Evolutionary conservation across 108 stramenopile species (phyloP), one percentile per base, ranked within the genome.

Genomic region (Skeletonema grethae): DNA sequence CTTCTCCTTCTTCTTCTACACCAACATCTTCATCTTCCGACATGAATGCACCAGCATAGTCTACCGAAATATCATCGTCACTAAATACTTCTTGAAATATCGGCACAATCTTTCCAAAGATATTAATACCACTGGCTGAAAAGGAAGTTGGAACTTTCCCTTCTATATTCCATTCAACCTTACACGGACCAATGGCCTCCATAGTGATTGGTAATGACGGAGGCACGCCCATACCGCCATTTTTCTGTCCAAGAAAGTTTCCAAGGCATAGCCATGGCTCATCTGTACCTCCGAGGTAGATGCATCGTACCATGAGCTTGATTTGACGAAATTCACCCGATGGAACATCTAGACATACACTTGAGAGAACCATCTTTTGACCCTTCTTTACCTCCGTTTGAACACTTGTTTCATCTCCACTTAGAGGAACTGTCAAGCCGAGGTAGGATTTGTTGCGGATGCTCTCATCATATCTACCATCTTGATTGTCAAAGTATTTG

Each of bases 401-500:
- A 38, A 38, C 36, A 38, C 9, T 38, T 11, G 0, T 10, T 38
- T 38, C 36, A 38, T 38, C 36, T 38, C 36, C 36, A 38, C 36
- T 38, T 1, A 38, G 36, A 38, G 36, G 36, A 38, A 38, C 10
- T 11, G 10, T 38, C 36, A 38, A 11, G 0, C 36, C 36, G 11
- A 38, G 36, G 36, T 38, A 38, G 2, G 36, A 38, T 11, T 11
- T 38, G 36, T 11, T 38, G 36, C 9, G 6, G 32, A 34, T 34
- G 3, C 7, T 7, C 3, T 34, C 36, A 38, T 11, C 46, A 16
- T 48, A 0, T 6, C 18, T 18, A 48, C 2, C 46, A 48, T 18
- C 46, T 48, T 48, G 46, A 18, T 48, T 7, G 18, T 48, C 46
- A 63, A 96, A 94, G 61, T 92, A 87, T 36, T 80, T 71, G 8